Percentiles rank a stretch among this genome's conserved stretches.
Conservation (phyloP, 805 yeast species). For the Hanseniaspora hatyaiensis region DNA sequence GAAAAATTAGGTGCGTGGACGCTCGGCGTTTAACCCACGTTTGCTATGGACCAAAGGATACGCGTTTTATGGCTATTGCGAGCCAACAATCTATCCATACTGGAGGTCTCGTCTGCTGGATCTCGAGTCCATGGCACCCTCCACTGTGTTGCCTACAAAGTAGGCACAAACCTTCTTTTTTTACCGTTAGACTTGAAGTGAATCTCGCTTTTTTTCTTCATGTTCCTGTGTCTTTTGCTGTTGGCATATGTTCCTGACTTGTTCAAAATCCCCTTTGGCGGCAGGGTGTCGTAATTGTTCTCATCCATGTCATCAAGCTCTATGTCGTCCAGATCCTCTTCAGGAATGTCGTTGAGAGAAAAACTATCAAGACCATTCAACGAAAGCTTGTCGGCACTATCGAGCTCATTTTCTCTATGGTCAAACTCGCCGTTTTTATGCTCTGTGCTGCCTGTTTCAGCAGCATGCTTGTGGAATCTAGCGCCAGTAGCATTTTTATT, state of each 20-base stretch:
- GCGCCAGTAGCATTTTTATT: neutral
- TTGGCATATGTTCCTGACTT: neutral
- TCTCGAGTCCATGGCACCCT: no score
- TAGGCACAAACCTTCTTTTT: constrained; percentile 15
- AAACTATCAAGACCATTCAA: neutral
- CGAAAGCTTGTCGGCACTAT: neutral
- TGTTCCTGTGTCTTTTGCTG: neutral
- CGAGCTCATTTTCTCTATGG: constrained; percentile 8
- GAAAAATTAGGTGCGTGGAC: no score
- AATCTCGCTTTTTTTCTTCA: neutral
- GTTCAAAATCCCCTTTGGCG: neutral
- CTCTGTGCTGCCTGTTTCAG: neutral
- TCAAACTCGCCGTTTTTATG: no score
- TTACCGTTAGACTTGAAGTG: constrained; percentile 14
- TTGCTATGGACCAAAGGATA: no score
- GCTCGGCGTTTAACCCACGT: no score
- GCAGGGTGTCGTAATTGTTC: neutral
- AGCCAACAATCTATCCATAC: no score
- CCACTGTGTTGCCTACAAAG: neutral
- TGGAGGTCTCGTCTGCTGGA: no score
- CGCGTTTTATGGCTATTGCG: no score
- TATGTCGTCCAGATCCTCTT: constrained; percentile 4
- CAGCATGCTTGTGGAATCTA: no score
- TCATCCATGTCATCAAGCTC: neutral
- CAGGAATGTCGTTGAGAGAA: constrained; percentile 14